Evolutionary conservation across 2,329 filamentous ascomycete species (phyloP).

Genomic region (Gliomastix tumulicola): DNA sequence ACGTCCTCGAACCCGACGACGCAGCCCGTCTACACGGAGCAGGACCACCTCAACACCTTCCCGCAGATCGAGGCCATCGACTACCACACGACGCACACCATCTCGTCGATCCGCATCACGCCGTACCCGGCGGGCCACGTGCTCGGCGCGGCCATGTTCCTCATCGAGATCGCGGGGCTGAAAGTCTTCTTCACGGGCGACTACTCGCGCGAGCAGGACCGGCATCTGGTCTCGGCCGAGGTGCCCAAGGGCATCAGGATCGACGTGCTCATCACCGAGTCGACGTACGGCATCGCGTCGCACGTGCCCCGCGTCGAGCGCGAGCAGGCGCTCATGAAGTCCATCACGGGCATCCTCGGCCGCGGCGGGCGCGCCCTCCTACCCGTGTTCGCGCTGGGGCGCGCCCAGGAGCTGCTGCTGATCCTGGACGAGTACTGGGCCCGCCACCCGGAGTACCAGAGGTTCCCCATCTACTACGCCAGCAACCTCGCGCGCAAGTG

Average conservation of each 20-base stretch:
- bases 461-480: slow-evolving; percentile 94
- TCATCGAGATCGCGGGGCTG: slow-evolving; percentile 92
- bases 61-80: slow-evolving; percentile 95
- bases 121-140: slow-evolving; percentile 97
- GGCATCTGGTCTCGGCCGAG: slow-evolving; percentile 89
- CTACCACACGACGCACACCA: slow-evolving; percentile 96
- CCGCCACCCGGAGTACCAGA: slow-evolving; percentile 81
- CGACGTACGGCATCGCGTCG: slow-evolving; percentile 91
- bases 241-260: slow-evolving; percentile 86
- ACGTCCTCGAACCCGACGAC: slow-evolving; percentile 56
- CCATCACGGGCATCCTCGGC: slow-evolving; percentile 85
- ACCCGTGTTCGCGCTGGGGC: slow-evolving; percentile 89
- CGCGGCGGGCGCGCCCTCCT: slow-evolving; percentile 87
- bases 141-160: slow-evolving; percentile 96
- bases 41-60: slow-evolving; percentile 90
- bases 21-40: slow-evolving; percentile 86
- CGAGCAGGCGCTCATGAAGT: slow-evolving; percentile 91
- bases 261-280: slow-evolving; percentile 95
- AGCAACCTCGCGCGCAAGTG: slow-evolving; percentile 92
- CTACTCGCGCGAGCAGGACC: slow-evolving; percentile 91
- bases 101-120: slow-evolving; percentile 92
- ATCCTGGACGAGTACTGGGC: slow-evolving; percentile 97
- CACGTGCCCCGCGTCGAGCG: slow-evolving; percentile 86
- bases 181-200: slow-evolving; percentile 98
- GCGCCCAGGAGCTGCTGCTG: slow-evolving; percentile 87